Percentiles rank a stretch among this genome's conserved stretches.
Evolutionary conservation across 2,329 filamentous ascomycete genomes (phyloP).

Genomic region (Talaromyces sp.): DNA sequence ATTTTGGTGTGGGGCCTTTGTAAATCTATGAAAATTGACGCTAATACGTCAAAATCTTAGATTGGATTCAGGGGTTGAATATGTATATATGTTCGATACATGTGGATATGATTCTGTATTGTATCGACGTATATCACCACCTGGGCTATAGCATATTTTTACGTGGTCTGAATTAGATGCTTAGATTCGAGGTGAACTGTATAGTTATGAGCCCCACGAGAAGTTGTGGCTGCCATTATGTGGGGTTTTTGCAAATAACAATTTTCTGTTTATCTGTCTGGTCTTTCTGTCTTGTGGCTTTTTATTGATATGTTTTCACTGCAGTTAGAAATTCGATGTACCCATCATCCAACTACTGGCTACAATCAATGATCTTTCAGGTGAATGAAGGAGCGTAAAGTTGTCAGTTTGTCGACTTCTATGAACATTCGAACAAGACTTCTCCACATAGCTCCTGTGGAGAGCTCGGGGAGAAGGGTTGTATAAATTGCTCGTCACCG

Average conservation of each 20-base stretch:
- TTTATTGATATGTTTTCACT: neutral
- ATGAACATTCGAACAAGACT: neutral
- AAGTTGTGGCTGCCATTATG: neutral
- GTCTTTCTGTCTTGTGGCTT: neutral
- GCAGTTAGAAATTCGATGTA: neutral
- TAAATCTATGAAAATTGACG: too few relatives aligned
- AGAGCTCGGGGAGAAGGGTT: neutral
- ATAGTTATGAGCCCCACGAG: neutral
- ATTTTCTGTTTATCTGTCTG: neutral
- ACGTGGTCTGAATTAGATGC: too few relatives aligned
- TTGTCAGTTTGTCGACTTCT: neutral
- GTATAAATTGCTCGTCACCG: neutral
- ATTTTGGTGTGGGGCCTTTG: too few relatives aligned
- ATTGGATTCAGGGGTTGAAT: too few relatives aligned
- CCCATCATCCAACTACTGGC: neutral
- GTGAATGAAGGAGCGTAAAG: neutral
- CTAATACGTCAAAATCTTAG: too few relatives aligned
- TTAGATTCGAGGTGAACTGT: too few relatives aligned
- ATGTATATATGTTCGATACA: too few relatives aligned
- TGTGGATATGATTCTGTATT: too few relatives aligned
- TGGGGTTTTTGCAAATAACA: neutral
- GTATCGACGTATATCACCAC: too few relatives aligned
- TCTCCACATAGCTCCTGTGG: conserved; percentile 2
- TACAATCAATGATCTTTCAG: neutral
- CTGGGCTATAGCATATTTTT: too few relatives aligned